These are phyloP conservation scores for Decorospora gaudefroyi DNA, from an alignment of 2,329 filamentous ascomycete genomes.

Conservation along the genomic window DNA sequence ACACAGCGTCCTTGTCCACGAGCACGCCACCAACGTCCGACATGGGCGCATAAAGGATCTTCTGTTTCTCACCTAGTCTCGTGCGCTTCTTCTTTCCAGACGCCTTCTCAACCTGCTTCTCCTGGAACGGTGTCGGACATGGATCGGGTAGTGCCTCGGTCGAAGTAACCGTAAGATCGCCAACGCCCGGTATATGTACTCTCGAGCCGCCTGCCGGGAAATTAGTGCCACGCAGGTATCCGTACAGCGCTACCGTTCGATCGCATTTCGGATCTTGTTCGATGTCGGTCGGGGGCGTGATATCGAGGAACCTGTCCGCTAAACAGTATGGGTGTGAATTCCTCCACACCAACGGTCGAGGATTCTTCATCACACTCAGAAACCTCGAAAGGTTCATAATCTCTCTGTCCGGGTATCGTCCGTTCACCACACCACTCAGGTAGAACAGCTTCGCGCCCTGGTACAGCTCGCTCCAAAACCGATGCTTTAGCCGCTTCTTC, in stretches of 20 bases:
- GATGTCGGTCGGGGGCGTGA: conserved; percentile 89
- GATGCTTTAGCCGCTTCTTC: conserved; percentile 94
- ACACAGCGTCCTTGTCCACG: conserved; percentile 96
- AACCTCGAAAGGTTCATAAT: conserved; percentile 95
- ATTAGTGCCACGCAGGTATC: conserved; percentile 92
- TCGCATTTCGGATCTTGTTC: conserved; percentile 90
- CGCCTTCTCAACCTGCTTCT: conserved; percentile 82
- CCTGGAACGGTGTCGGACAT: conserved; percentile 89
- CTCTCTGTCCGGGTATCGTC: conserved; percentile 93
- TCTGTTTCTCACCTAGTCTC: conserved; percentile 93
- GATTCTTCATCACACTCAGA: conserved; percentile 98
- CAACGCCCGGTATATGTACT: conserved; percentile 89
- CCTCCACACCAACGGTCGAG: conserved; percentile 91
- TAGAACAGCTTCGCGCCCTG: conserved; percentile 98
- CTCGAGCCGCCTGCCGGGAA: conserved; percentile 83
- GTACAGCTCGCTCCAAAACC: conserved; percentile 96
- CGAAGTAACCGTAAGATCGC: conserved; percentile 79
- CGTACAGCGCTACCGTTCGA: conserved; percentile 85
- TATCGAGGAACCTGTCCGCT: conserved; percentile 91
- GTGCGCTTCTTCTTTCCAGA: conserved; percentile 80
- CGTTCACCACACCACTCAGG: conserved; percentile 93
- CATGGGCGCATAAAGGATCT: conserved; percentile 95
- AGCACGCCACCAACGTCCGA: conserved; percentile 94
- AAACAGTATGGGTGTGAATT: conserved; percentile 95
- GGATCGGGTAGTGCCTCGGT: conserved; percentile 92